phyloP scores from a whole-genome alignment of 2,329 filamentous ascomycete species.

The Penicillium glabrum region DNA sequence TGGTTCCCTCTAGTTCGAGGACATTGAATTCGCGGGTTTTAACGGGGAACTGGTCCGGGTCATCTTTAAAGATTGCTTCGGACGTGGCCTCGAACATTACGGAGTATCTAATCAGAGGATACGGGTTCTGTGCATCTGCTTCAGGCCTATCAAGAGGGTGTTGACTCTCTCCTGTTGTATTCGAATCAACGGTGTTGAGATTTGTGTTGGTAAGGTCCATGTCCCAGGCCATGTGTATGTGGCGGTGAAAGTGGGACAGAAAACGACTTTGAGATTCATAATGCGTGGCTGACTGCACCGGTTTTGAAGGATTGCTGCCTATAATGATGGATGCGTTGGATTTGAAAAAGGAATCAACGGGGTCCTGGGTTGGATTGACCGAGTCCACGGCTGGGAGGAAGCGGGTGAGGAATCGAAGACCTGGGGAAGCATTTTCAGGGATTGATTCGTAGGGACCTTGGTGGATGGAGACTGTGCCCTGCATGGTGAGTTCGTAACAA shows the following conservation, averaged over 20 bases:
- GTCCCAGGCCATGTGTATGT: conserved; percentile 22
- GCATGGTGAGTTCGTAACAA: conserved; percentile 1
- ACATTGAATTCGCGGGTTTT: conserved; percentile 21
- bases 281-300: conserved; percentile 8
- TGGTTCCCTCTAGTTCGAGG: conserved; percentile 13
- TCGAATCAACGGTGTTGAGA: background rate
- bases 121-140: background rate
- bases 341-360: conserved; percentile 14
- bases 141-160: background rate
- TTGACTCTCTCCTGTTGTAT: background rate
- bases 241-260: conserved; percentile 13
- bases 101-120: conserved; percentile 1
- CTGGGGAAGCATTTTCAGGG: conserved; percentile 12
- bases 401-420: conserved; percentile 19
- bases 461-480: conserved; percentile 12
- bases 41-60: conserved; percentile 21
- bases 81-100: conserved; percentile 25
- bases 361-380: conserved; percentile 3
- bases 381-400: conserved; percentile 22
- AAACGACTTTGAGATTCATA: conserved; percentile 19
- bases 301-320: conserved; percentile 16
- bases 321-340: conserved; percentile 16
- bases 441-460: conserved; percentile 22
- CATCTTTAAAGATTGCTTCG: conserved; percentile 16
- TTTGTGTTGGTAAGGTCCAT: conserved; percentile 9